Evolutionary conservation across 257 asterid genomes (phyloP).

Genomic region (Apocynum venetum): DNA sequence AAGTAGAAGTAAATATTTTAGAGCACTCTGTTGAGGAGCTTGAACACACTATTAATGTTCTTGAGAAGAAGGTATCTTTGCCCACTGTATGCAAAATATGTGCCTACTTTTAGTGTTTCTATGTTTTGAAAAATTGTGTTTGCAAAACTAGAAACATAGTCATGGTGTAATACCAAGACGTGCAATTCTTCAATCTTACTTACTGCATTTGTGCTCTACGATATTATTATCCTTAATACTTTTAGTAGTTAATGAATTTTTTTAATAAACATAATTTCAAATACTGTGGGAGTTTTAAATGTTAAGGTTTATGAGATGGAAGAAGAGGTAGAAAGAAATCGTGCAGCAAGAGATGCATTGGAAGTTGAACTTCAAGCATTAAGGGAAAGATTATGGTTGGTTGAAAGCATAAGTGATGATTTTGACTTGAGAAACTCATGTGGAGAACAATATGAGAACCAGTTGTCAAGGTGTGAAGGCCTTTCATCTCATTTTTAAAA

Average conservation of each 20-base stretch:
- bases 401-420: conserved; percentile 62
- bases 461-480: conserved; percentile 45
- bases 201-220: background rate
- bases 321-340: conserved; percentile 60
- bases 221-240: background rate
- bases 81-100: background rate
- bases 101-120: background rate
- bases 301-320: conserved; percentile 80
- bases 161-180: background rate
- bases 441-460: conserved; percentile 36
- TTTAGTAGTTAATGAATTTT: background rate
- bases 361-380: conserved; percentile 69
- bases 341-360: conserved; percentile 47
- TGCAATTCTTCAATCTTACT: background rate
- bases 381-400: conserved; percentile 54
- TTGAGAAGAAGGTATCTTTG: conserved; percentile 68
- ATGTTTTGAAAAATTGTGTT: background rate
- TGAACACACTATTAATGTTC: conserved; percentile 74
- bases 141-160: background rate
- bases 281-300: conserved; percentile 14
- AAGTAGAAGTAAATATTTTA: conserved; percentile 85
- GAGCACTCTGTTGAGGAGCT: conserved; percentile 86
- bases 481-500: conserved; percentile 12
- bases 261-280: background rate
- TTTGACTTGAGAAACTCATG: conserved; percentile 42